Evolutionary conservation across 2,329 filamentous ascomycete genomes (phyloP).

Genomic region (Sordariomycetes sp.): DNA sequence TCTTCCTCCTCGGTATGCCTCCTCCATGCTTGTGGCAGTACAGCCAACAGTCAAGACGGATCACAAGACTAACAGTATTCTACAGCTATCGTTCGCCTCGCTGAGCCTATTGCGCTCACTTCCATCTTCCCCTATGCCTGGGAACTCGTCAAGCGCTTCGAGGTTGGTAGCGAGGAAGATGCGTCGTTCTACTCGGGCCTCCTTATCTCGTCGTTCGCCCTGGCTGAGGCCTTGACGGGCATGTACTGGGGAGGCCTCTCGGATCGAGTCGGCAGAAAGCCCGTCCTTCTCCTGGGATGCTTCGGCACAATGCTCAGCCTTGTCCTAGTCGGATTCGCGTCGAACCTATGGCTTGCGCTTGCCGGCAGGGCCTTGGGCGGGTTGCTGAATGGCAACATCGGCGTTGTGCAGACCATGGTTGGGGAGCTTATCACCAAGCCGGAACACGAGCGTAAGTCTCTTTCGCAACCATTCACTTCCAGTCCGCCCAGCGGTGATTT

Average conservation of each 20-base stretch:
- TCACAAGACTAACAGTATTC: slow-evolving; percentile 9
- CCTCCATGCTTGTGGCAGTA: no score
- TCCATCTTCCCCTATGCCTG: slow-evolving; percentile 91
- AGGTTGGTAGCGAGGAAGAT: slow-evolving; percentile 61
- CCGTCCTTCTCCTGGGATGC: slow-evolving; percentile 72
- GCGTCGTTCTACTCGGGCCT: slow-evolving; percentile 82
- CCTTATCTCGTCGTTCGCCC: slow-evolving; percentile 76
- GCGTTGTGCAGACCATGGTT: slow-evolving; percentile 88
- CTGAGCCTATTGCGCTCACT: slow-evolving; percentile 85
- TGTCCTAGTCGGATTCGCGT: slow-evolving; percentile 70
- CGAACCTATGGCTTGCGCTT: slow-evolving; percentile 76
- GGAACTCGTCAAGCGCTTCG: slow-evolving; percentile 67
- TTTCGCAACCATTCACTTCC: not conserved
- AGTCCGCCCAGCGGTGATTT: slow-evolving; percentile 7
- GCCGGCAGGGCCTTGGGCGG: slow-evolving; percentile 68
- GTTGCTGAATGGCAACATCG: slow-evolving; percentile 82
- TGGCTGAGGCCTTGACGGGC: slow-evolving; percentile 72
- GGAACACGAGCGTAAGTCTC: slow-evolving; percentile 68
- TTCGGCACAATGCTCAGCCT: slow-evolving; percentile 74
- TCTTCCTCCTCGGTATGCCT: slow-evolving; percentile 69
- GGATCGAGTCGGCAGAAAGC: slow-evolving; percentile 75
- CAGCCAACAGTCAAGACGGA: no score
- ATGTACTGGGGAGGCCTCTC: slow-evolving; percentile 83
- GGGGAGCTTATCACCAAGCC: slow-evolving; percentile 75
- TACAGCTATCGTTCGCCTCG: slow-evolving; percentile 79